Conservation (phyloP, 2,329 filamentous ascomycete species). For the Fusarium poae region DNA sequence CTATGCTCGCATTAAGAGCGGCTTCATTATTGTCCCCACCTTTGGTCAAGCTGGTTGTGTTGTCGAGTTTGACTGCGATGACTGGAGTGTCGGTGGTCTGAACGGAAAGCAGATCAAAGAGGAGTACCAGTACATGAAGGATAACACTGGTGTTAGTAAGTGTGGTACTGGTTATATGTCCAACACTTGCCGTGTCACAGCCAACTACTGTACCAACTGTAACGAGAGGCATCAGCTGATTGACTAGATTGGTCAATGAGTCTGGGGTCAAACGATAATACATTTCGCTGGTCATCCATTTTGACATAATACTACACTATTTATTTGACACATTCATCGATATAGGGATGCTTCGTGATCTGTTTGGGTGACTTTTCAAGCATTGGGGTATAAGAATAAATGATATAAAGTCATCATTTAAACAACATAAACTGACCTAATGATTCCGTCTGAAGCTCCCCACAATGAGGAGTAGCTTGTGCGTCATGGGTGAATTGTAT, state of each 20-base stretch:
- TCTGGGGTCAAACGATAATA: neutral
- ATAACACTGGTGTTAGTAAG: constrained; percentile 14
- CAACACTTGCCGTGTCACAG: constrained; percentile 16
- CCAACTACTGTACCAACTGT: constrained; percentile 26
- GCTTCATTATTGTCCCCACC: neutral
- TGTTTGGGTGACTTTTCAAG: too few species aligned
- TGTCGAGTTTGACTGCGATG: constrained; percentile 18
- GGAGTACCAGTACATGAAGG: constrained; percentile 20
- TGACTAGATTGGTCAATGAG: neutral
- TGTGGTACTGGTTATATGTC: constrained; percentile 19
- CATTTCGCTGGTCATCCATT: neutral
- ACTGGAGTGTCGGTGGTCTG: constrained; percentile 17
- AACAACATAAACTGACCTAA: too few species aligned
- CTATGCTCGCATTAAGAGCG: neutral
- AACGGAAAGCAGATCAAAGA: constrained; percentile 28
- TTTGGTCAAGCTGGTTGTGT: constrained; percentile 26
- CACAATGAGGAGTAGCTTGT: too few species aligned
- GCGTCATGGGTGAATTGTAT: too few species aligned
- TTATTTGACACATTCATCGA: neutral
- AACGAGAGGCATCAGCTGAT: neutral
- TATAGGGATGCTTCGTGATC: too few species aligned
- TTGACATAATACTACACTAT: neutral
- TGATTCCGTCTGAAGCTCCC: too few species aligned
- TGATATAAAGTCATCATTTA: too few species aligned
- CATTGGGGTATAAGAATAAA: too few species aligned